Evolutionary conservation across 2,329 filamentous ascomycete genomes (phyloP), one percentile per base, ranked within the genome.

Genomic region (Ascochyta koolunga): DNA sequence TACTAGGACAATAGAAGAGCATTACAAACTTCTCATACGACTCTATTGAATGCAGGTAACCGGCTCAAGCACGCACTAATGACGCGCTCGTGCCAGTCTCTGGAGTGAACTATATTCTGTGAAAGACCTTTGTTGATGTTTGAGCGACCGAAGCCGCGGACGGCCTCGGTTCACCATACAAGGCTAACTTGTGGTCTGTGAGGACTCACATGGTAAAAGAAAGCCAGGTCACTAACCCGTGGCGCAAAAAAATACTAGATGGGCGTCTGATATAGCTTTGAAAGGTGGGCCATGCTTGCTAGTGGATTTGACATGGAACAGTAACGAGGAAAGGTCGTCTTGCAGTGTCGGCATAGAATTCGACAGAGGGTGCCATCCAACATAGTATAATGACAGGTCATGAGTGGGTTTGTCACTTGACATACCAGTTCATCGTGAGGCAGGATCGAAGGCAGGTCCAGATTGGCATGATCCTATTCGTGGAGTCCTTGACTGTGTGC

Each of bases 81-180:
- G 33, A 51, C 50, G 60, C 58, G 49, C 60, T 61, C 56, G 49
- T 49, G 31, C 58, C 50, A 47, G 51, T 47, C 37, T 37, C 40
- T 44, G 41, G 53, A 31, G 51, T 36, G 24, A 22, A 27, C 24
- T 40, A 40, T 22, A 19, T 40, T 9, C 10, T 40, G 35, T 39
- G 11, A 22, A 35, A 25, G 16, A 27, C 7, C 33, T 35, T 48
- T 44, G 44, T 43, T 49, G 13, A 22, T 7, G 8, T 27, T 35
- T 18, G 35, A 29, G 21, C 4, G n/a, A 18, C 9, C 22, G 22
- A 9, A 35, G 31, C 36, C 24, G 42, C 22, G n/a, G 15, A n/a
- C 37, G 19, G 37, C 18, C n/a, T 24, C n/a, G 22, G 10, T 9
- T 31, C 4, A 15, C 40, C 25, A 27, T 21, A 11, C 24, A 37